Conservation (phyloP, 2,329 filamentous ascomycete species). For the Beauveria rudraprayagi region DNA sequence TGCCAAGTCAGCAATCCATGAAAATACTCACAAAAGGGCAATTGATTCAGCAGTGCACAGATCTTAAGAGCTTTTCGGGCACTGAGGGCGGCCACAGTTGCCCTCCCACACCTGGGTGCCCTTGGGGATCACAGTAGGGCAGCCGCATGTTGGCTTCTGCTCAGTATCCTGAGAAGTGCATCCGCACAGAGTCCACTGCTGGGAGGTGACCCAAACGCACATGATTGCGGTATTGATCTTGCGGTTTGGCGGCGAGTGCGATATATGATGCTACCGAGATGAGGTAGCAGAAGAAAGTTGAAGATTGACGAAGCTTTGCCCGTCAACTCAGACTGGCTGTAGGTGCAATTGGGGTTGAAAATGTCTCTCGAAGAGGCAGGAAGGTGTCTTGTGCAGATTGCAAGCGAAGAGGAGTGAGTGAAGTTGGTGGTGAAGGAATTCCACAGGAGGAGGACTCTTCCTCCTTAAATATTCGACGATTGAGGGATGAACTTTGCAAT, state of each 20-base stretch:
- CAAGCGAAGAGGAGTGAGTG: background rate
- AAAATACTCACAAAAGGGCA: background rate
- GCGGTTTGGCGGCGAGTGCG: background rate
- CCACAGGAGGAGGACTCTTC: background rate
- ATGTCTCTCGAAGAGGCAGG: background rate
- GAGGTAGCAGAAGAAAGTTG: background rate
- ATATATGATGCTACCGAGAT: background rate
- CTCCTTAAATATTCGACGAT: background rate
- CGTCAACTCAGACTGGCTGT: background rate
- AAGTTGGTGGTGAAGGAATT: background rate
- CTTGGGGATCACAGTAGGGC: conserved; percentile 20
- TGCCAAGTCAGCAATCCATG: background rate
- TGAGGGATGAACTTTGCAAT: background rate
- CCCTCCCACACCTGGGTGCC: conserved; percentile 25
- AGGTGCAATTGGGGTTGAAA: background rate
- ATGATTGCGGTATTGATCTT: conserved; percentile 15
- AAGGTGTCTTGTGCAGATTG: background rate
- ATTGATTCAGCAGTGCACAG: background rate
- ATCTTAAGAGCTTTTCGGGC: conserved; percentile 16
- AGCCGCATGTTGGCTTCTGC: conserved; percentile 23
- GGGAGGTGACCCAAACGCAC: conserved; percentile 26
- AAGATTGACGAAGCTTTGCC: background rate
- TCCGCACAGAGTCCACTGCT: conserved; percentile 25
- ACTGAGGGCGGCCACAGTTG: conserved; percentile 23
- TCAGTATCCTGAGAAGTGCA: conserved; percentile 19